Evolutionary conservation across 2,329 filamentous ascomycete species (phyloP), one percentile per base, ranked within the genome.

Genomic region (Tympanopsis confertula): DNA sequence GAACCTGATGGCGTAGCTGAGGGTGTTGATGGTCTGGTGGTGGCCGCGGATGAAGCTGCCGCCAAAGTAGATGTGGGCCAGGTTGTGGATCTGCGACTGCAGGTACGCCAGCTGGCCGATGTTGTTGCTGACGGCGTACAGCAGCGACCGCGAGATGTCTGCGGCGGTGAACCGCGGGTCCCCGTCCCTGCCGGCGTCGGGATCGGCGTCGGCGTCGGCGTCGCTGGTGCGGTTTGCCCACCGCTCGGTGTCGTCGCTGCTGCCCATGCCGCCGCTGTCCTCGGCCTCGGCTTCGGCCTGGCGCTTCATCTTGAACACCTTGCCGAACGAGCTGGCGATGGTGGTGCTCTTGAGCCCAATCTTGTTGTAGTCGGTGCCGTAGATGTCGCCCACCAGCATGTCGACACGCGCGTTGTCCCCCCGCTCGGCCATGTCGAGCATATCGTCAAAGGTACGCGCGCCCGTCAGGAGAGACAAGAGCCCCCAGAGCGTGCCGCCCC

Each of bases 61-160:
- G 17, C 91, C 91, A 59, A 98, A 98, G 65, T 98, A 98, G 43
- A 98, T 96, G 52, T 89, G 79, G 44, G 85, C 82, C 19, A 96
- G 68, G 35, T 82, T 75, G 62, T 98, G 89, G 53, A 94, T 91
- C 56, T 95, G 88, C 4, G 86, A 91, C 55, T 96, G 91, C 14
- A 98, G 69, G 57, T 91, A 95, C 32, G 91, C 87, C 49, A 98
- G 94, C 63, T 98, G 91, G 13, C 91, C 91, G 45, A 96, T 95
- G 60, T 96, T 96, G 66, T 96, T 96, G 56, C 83, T 89, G 48
- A 98, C 86, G 18, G 91, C 91, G 60, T 94, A 98, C 0, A 98
- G 74, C 14, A 98, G 69, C 35, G 86, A 94, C 20, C 89, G 72
- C 18, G 86, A 91, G 45, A 98, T 86, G 58, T 98, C 91, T 53